phyloP scores from a whole-genome alignment of 352 stramenopile genomes.

The Globisporangium ultimum region DNA sequence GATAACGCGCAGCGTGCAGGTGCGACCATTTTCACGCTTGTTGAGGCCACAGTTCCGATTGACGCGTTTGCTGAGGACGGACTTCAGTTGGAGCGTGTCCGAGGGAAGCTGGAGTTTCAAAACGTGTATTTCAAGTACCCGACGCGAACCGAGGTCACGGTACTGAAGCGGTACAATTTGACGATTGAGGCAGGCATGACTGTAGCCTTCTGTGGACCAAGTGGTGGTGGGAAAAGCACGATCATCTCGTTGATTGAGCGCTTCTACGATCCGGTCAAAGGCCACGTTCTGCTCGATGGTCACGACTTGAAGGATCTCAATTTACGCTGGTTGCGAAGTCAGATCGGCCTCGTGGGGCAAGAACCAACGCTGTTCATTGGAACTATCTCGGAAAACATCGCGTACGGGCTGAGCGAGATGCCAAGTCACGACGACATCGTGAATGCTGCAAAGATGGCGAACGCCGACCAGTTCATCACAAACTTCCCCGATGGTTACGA shows the following conservation, averaged over 20 bases:
- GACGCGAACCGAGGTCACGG: slow-evolving; percentile 6
- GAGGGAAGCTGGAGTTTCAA: slow-evolving; percentile 13
- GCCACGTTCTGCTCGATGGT: slow-evolving; percentile 65
- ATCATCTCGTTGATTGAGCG: slow-evolving; percentile 59
- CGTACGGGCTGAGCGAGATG: slow-evolving; percentile 44
- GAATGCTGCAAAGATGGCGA: slow-evolving; percentile 51
- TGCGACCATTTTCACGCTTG: slow-evolving; percentile 12
- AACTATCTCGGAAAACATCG: slow-evolving; percentile 82
- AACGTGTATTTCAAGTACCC: slow-evolving; percentile 14
- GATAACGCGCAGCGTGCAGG: slow-evolving; percentile 52
- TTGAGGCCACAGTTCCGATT: slow-evolving; percentile 7
- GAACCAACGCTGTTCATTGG: slow-evolving; percentile 73
- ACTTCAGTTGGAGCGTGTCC: not conserved
- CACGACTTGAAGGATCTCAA: slow-evolving; percentile 52
- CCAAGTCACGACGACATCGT: slow-evolving; percentile 73
- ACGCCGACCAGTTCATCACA: slow-evolving; percentile 86
- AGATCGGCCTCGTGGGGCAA: slow-evolving; percentile 54
- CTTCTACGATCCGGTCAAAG: slow-evolving; percentile 77
- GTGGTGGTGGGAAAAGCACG: slow-evolving; percentile 17
- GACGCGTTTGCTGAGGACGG: slow-evolving; percentile 13
- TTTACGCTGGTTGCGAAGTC: slow-evolving; percentile 38
- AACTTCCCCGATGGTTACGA: slow-evolving; percentile 81
- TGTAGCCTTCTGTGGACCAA: slow-evolving; percentile 15
- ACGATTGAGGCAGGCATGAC: slow-evolving; percentile 14
- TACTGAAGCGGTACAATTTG: slow-evolving; percentile 16